Evolutionary conservation across 169 alveolate species (phyloP), one percentile per base, ranked within the genome.

Genomic region (Amoebophrya sp.): DNA sequence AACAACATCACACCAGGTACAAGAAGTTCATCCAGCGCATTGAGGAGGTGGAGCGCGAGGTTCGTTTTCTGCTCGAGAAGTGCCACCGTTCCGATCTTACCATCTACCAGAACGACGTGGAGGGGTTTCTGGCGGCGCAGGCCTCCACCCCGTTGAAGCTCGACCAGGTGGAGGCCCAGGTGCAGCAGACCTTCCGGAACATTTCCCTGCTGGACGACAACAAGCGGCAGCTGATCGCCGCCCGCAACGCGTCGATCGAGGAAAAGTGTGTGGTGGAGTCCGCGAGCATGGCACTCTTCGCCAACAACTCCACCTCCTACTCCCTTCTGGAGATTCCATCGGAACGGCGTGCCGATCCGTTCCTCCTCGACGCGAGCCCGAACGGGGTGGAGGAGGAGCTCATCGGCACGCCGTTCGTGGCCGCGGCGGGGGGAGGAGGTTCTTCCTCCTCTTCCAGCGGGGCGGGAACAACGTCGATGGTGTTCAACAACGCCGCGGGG

Each of bases 31-130:
- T 97, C 40, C 98, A 97, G 89, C 95, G 99, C 41, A 96, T 97
- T 16, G 98, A 96, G 87, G 97, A 97, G 88, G 96, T 97, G 99
- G 98, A 97, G 91, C 94, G 97, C 41, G 95, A 95, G 92, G 92
- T 96, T 29, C 95, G 98, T 20, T 96, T 95, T 43, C 91, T 96
- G 92, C 89, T 95, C 94, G 48, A 96, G 95, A 91, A 95, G 95
- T 40, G 96, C 94, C 29, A 92, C 94, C 48, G 90, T 95, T 41
- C 98, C 97, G 96, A 95, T 91, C 94, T 91, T 93, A 88, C 90
- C 38, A 91, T 91, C n/a, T 43, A 91, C 48, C 94, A 95, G 92
- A 95, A 96, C 90, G 94, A 93, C 48, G 94, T 95, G 26, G 97
- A 95, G 42, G 93, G 93, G 88, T 96, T 96, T 90, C 93, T 96